phyloP scores from a whole-genome alignment of 257 asterid species.

The Mentha longifolia region DNA sequence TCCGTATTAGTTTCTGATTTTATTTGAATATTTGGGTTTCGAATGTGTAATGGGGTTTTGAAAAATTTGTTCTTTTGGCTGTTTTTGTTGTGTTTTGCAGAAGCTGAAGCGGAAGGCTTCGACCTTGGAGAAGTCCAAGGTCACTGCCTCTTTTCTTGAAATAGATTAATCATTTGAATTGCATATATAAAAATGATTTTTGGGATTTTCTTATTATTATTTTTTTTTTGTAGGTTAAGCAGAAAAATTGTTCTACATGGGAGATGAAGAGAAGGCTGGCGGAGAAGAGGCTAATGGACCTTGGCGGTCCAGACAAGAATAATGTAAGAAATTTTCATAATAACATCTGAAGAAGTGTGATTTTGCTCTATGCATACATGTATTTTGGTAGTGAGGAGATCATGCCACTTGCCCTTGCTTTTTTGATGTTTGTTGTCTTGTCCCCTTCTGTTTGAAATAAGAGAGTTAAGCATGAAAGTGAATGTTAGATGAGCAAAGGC shows the following conservation, averaged over 20 bases:
- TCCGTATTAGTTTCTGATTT: not conserved
- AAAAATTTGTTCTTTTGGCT: not conserved
- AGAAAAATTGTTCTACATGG: conserved; percentile 20
- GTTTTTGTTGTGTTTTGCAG: not conserved
- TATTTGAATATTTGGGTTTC: not conserved
- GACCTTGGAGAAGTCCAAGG: conserved; percentile 26
- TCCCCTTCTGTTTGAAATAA: too few relatives aligned
- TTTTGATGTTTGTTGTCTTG: too few relatives aligned
- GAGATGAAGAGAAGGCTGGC: conserved; percentile 33
- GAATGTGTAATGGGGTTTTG: not conserved
- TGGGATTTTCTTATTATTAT: too few relatives aligned
- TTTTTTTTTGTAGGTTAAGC: not conserved
- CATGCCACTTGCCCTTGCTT: too few relatives aligned
- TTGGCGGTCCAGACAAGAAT: not conserved
- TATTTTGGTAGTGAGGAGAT: not conserved
- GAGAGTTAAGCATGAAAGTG: too few relatives aligned
- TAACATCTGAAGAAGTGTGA: not conserved
- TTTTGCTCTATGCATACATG: not conserved
- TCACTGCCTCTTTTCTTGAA: conserved; percentile 2
- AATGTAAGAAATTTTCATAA: conserved; percentile 29
- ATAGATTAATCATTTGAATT: not conserved
- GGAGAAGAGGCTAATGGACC: conserved; percentile 35
- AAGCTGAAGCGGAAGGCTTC: conserved; percentile 19
- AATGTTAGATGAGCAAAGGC: not conserved
- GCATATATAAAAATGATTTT: too few relatives aligned